Evolutionary conservation across 1,139 yeast genomes (phyloP).

Genomic region (Pneumocystis carinii): DNA sequence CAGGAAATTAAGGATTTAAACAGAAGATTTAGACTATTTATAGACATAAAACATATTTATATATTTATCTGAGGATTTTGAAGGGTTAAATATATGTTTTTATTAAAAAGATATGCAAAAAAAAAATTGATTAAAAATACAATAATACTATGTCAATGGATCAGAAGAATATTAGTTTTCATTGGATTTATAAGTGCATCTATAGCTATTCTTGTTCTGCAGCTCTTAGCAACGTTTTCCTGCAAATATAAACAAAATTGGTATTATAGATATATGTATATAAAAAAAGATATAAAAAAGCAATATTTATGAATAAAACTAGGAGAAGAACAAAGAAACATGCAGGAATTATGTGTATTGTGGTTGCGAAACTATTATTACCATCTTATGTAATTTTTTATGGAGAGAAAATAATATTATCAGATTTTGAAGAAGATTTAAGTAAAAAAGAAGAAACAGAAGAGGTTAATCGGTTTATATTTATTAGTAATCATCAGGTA

Average conservation of each 20-base stretch:
- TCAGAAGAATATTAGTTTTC: neutral
- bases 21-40: too few species aligned
- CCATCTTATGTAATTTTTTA: conserved; percentile 23
- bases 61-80: too few species aligned
- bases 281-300: neutral
- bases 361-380: conserved; percentile 23
- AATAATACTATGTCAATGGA: neutral
- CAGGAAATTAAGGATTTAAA: too few species aligned
- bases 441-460: conserved; percentile 20
- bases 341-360: conserved; percentile 24
- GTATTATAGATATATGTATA: conserved; percentile 8
- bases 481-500: conserved; percentile 3
- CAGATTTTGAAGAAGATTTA: conserved; percentile 17
- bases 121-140: neutral
- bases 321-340: conserved; percentile 22
- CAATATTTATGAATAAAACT: neutral
- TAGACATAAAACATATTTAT: too few species aligned
- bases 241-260: conserved; percentile 3
- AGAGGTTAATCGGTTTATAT: conserved; percentile 25
- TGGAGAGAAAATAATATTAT: conserved; percentile 22
- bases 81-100: too few species aligned
- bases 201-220: neutral
- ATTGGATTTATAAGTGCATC: neutral
- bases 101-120: neutral
- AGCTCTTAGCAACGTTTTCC: conserved; percentile 8